Conservation (phyloP, 2,329 filamentous ascomycete genomes). For the Venturia asperata region DNA sequence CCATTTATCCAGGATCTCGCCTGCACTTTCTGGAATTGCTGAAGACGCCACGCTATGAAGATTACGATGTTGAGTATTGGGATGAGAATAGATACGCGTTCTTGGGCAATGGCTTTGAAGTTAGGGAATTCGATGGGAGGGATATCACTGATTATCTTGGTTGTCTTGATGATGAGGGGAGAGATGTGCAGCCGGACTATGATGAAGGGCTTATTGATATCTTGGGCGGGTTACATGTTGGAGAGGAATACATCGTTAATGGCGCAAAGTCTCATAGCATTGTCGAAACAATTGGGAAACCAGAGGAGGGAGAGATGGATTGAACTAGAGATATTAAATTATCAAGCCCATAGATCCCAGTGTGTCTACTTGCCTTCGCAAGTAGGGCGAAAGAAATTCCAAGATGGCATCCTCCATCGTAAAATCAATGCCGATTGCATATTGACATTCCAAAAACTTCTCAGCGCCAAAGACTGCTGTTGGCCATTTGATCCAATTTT, state of each 20-base stretch:
- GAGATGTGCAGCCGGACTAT: conserved; percentile 37
- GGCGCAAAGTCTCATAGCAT: background rate
- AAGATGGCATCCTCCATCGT: too few relatives aligned
- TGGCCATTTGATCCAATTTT: too few relatives aligned
- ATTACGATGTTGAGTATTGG: conserved; percentile 38
- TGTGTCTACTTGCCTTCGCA: too few relatives aligned
- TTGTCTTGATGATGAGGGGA: conserved; percentile 31
- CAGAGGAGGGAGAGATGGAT: background rate
- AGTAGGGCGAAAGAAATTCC: too few relatives aligned
- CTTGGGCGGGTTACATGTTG: conserved; percentile 29
- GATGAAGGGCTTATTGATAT: conserved; percentile 34
- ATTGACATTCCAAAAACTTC: too few relatives aligned
- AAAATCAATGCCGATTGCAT: too few relatives aligned
- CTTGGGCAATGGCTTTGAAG: conserved; percentile 40
- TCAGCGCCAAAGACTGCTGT: too few relatives aligned
- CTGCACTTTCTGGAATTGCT: conserved; percentile 36
- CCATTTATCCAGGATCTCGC: conserved; percentile 35
- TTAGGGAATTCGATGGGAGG: conserved; percentile 41
- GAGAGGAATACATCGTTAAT: conserved; percentile 24
- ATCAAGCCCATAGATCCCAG: too few relatives aligned
- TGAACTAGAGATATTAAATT: background rate
- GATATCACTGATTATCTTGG: conserved; percentile 43
- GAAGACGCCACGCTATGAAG: conserved; percentile 34
- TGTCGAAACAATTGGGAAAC: background rate
- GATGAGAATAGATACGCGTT: conserved; percentile 36